Evolutionary conservation across 352 stramenopile genomes (phyloP), one percentile per base, ranked within the genome.

Genomic region (Phytophthora ramorum): DNA sequence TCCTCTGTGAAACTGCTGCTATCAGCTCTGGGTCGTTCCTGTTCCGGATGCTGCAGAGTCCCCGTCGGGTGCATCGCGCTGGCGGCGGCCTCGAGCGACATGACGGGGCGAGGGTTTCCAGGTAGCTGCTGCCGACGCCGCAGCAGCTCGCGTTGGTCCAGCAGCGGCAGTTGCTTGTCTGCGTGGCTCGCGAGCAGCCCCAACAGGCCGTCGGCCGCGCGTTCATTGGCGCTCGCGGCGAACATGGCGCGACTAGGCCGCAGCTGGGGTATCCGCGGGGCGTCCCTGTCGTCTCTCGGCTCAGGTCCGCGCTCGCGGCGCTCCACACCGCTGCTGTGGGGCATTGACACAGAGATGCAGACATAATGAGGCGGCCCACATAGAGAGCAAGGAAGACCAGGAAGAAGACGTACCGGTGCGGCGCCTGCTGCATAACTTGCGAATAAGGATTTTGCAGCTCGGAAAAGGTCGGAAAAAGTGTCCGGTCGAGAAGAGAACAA

Each of bases 141-240:
- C 34, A 52, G 47, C 12, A 75, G 37, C 48, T 75, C 50, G 12
- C 48, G 45, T 44, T 67, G 62, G 22, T 78, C 32, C 16, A 76
- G n/a, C 0, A 78, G 38, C 6, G 71, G 71, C 26, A 62, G 19
- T n/a, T 78, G 71, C 19, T 75, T 78, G 37, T 75, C 66, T 17
- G 71, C 71, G 48, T 78, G 71, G 7, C 37, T 73, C 17, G 71
- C 71, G 14, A 78, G 52, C 34, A 76, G 32, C 16, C 66, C 71
- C 19, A 78, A 44, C 35, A 75, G 32, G 6, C 57, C 43, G 41
- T 75, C 53, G 16, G 66, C 47, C 5, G 56, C 54, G 22, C 44
- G 61, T 19, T 68, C 63, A 12, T 54, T 56, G 38, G 57, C 37
- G 16, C 10, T 43, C 14, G 14, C 17, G 4, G 37, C 12, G 24